Conservation (phyloP, 1,284 basidiomycete species). For the Trichosporon asahii region DNA sequence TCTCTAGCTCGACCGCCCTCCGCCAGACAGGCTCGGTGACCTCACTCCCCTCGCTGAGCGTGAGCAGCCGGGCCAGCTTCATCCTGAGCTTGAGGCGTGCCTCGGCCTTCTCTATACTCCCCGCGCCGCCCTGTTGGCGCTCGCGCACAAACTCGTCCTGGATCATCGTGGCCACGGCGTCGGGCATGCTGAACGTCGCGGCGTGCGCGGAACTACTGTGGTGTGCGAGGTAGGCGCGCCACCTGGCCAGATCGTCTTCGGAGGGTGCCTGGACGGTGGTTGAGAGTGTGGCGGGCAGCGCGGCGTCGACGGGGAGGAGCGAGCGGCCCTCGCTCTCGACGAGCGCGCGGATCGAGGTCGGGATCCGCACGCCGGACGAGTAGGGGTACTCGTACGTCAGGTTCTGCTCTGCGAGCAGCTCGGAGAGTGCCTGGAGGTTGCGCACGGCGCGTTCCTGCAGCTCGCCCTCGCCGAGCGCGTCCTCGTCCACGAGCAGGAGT, state of each 20-base stretch:
- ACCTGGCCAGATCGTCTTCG: constrained; percentile 21
- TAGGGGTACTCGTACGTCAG: constrained; percentile 50
- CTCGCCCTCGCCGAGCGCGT: constrained; percentile 41
- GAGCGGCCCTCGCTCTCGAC: constrained; percentile 47
- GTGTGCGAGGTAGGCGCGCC: constrained; percentile 33
- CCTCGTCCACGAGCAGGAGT: constrained; percentile 25
- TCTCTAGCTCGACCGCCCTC: constrained; percentile 35
- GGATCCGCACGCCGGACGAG: constrained; percentile 49
- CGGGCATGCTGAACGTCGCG: constrained; percentile 37
- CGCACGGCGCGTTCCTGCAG: constrained; percentile 42
- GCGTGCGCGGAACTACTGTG: constrained; percentile 26
- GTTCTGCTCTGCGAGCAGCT: constrained; percentile 38
- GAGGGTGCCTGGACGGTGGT: neutral
- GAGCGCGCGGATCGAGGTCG: constrained; percentile 35
- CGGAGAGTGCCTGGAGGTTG: constrained; percentile 44
- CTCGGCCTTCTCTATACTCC: constrained; percentile 31
- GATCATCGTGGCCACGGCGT: constrained; percentile 36
- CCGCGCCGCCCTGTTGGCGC: constrained; percentile 27
- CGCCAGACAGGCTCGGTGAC: constrained; percentile 38
- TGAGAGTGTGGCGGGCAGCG: constrained; percentile 27
- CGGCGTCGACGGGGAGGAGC: constrained; percentile 44
- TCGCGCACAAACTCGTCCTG: constrained; percentile 45
- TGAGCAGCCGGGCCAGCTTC: constrained; percentile 45
- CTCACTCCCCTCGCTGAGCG: constrained; percentile 34
- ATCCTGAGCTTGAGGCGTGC: constrained; percentile 44